These are phyloP conservation scores for Psilocybe cubensis DNA, from an alignment of 768 basidiomycete species.

Conservation along the genomic window DNA sequence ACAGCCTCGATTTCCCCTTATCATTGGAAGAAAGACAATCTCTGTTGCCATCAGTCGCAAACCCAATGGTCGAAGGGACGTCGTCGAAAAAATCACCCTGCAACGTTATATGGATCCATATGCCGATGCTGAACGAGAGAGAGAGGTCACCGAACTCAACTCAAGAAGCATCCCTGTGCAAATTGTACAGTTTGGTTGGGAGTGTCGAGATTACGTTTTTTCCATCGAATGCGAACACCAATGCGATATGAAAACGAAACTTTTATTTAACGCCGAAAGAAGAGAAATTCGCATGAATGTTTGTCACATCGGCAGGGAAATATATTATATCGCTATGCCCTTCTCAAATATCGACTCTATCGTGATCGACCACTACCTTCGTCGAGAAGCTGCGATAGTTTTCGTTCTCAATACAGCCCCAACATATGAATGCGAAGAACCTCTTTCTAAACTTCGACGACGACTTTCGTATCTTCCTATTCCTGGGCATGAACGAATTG, in stretches of 20 bases:
- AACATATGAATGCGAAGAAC: constrained; percentile 17
- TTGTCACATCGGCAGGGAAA: constrained; percentile 13
- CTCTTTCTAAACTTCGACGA: constrained; percentile 24
- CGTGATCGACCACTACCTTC: constrained; percentile 35
- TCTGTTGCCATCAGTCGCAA: constrained; percentile 34
- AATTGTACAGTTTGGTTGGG: constrained; percentile 62
- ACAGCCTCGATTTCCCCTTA: constrained; percentile 18
- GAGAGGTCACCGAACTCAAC: constrained; percentile 32
- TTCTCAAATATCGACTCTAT: constrained; percentile 47
- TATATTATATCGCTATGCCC: constrained; percentile 44
- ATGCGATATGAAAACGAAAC: constrained; percentile 23
- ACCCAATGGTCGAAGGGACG: constrained; percentile 29
- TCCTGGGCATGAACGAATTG: constrained; percentile 43
- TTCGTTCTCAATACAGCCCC: constrained; percentile 44
- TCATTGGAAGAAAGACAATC: constrained; percentile 34
- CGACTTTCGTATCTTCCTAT: constrained; percentile 44
- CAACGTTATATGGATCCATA: constrained; percentile 47
- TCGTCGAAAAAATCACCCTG: constrained; percentile 39
- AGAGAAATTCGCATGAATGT: constrained; percentile 50
- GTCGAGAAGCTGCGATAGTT: constrained; percentile 39
- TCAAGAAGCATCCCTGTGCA: constrained; percentile 31
- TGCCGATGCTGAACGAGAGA: constrained; percentile 36
- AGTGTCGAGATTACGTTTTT: constrained; percentile 57
- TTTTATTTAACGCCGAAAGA: constrained; percentile 45
- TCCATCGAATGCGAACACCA: constrained; percentile 61